Evolutionary conservation across 2,329 filamentous ascomycete species (phyloP), one percentile per base, ranked within the genome.

Genomic region (Endothia cerciana): DNA sequence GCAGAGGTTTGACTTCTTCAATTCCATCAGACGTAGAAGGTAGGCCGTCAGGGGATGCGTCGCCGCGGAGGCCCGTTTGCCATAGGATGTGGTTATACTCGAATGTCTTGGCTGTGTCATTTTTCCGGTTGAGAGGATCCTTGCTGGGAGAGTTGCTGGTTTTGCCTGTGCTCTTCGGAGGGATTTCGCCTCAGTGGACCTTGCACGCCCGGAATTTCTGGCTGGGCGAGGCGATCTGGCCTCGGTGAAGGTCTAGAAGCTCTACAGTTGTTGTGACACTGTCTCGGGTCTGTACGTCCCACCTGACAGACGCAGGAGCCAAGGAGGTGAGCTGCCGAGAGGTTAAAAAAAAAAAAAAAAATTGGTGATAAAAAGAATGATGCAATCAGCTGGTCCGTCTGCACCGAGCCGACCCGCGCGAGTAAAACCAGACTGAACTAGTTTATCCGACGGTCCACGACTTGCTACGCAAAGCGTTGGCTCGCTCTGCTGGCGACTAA

Each of bases 1-100:
- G 74, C 87, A 90, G 57, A 90, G 83, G 71, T 90, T 90, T 65
- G 87, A 89, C 47, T 85, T 81, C 77, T 90, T 90, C 70, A 89
- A 77, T 66, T 85, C 83, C 87, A 90, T 90, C 68, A 90, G 79
- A 62, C 86, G 85, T 72, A 87, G 81, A 41, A 90, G 85, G 72
- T 90, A 89, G 62, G 80, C 77, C 58, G 82, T 82, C 68, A 90
- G 81, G 38, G 87, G 87, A 70, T 90, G 87, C 19, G 78, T 77
- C 61, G 81, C 81, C 67, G 80, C 77, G 69, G 81, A 77, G 45
- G 84, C 82, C 71, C 86, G 80, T 68, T 80, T 78, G 76, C 79
- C 80, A 74, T 83, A 88, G 64, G 83, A 82, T 74, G 79, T 79
- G 77, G 80, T 81, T 69, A 86, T 76, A 58, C 82, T 83, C 10